A percentile compares a stretch with the other conserved stretches of the same genome.
Conservation (phyloP, 352 stramenopile genomes). For the Phytopythium oedochilum region DNA sequence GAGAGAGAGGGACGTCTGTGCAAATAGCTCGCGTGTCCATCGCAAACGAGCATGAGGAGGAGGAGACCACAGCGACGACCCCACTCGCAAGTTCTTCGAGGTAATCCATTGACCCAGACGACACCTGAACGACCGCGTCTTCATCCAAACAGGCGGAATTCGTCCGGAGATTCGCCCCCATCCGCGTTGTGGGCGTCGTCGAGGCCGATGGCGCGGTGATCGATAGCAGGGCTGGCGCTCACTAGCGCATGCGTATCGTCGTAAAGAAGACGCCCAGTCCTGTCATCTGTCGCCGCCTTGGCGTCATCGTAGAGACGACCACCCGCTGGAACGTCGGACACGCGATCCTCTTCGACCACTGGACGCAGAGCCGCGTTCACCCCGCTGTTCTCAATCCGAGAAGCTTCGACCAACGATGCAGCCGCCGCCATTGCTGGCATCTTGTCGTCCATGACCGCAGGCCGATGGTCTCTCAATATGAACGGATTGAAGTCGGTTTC, state of each 20-base stretch:
- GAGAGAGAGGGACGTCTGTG: too few species aligned
- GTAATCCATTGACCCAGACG: neutral
- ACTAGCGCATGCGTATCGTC: too few species aligned
- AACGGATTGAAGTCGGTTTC: slow-evolving; percentile 58
- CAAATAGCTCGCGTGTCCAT: too few species aligned
- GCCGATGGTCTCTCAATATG: neutral
- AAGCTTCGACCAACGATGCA: neutral
- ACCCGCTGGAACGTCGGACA: too few species aligned
- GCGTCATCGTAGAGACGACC: too few species aligned
- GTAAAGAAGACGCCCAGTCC: neutral
- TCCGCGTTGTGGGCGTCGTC: neutral
- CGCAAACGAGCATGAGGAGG: too few species aligned
- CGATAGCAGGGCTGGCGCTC: too few species aligned
- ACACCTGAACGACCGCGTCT: neutral
- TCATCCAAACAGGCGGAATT: neutral
- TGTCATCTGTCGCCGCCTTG: neutral
- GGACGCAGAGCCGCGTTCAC: neutral
- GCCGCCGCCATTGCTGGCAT: neutral
- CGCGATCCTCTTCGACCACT: neutral
- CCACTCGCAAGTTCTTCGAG: too few species aligned
- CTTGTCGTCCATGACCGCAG: neutral
- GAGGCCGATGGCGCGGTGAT: too few species aligned
- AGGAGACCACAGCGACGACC: too few species aligned
- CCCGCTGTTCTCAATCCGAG: neutral
- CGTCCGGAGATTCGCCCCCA: neutral